Evolutionary conservation across 805 yeast species (phyloP), one percentile per base, ranked within the genome.

Genomic region (Candida chauliodis): DNA sequence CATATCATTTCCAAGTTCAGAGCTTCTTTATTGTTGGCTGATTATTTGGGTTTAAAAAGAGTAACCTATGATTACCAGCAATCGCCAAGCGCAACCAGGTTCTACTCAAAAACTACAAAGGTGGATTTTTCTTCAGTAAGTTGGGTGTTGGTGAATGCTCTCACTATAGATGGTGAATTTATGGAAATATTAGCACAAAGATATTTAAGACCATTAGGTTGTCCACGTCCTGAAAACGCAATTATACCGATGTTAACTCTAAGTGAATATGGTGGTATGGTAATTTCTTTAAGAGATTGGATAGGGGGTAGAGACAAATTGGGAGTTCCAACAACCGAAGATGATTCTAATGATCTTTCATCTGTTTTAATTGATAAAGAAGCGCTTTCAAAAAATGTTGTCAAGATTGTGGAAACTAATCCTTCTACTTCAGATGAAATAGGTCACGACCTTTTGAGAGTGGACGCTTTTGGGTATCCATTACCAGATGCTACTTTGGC

Each of bases 211-310:
- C 97, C 98, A 2, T 60, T 93, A 37, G 99, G 99, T 0, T 88
- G 95, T 52, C 74, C 69, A 38, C 76, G 75, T 37, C 82, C 95
- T 0, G 73, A 83, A 25, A 76, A 78, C 37, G 85, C 88, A 4
- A 82, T 89, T 20, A 81, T 95, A 0, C 99, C 99, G 0, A 75
- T 93, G 69, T 67, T 93, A 30, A 84, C 96, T 0, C 65, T 93
- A 35, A 78, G 85, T 46, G 99, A 93, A 55, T 95, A 89, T 52
- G 99, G 99, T 23, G 99, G 99, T 2, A 86, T 91, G 78, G 89
- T 90, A 9, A 79, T 93, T 5, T 79, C 97, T 1, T 76, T 89
- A 73, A 73, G 95, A 47, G 99, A 93, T 58, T 91, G 96, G 88
- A 65, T 90, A 11, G 89, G 87, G 3, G 76, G 76, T 3, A 76